phyloP scores from a whole-genome alignment of 331 rosid species.

The Rhamnella rubrinervis region DNA sequence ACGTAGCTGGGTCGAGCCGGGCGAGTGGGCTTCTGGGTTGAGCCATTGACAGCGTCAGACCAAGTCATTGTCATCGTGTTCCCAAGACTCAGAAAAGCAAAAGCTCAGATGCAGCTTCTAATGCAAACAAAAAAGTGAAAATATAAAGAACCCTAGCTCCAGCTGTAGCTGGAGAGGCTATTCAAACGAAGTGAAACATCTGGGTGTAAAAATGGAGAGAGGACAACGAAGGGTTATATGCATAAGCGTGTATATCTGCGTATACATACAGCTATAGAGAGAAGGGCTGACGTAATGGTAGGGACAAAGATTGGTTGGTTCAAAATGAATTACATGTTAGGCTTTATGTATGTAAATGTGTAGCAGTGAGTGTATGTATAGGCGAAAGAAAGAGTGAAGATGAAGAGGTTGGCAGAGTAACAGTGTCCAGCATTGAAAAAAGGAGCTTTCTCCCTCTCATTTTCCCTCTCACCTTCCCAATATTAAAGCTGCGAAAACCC shows the following conservation, averaged over 20 bases:
- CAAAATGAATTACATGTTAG: neutral
- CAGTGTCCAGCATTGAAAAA: neutral
- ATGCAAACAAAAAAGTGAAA: neutral
- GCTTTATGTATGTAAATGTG: neutral
- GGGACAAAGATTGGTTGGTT: neutral
- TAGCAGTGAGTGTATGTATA: neutral
- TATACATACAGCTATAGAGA: neutral
- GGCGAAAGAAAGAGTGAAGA: too few relatives aligned
- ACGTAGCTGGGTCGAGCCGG: conserved; percentile 24
- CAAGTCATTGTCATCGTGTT: conserved; percentile 37
- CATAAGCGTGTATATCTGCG: neutral
- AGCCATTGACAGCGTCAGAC: conserved; percentile 29
- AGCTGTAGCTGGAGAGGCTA: too few relatives aligned
- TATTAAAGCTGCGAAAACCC: conserved; percentile 10
- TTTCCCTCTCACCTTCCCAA: neutral
- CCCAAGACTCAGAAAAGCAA: neutral
- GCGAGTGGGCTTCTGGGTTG: conserved; percentile 24
- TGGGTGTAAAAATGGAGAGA: too few relatives aligned
- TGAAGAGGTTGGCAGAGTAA: too few relatives aligned
- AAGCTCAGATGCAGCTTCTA: neutral
- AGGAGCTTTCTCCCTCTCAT: neutral
- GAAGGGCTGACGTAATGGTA: conserved; percentile 1
- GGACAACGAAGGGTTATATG: too few relatives aligned
- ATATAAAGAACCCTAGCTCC: neutral
- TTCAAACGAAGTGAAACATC: too few relatives aligned